phyloP scores from a whole-genome alignment of 768 basidiomycete species.

The Lentinula raphanica region DNA sequence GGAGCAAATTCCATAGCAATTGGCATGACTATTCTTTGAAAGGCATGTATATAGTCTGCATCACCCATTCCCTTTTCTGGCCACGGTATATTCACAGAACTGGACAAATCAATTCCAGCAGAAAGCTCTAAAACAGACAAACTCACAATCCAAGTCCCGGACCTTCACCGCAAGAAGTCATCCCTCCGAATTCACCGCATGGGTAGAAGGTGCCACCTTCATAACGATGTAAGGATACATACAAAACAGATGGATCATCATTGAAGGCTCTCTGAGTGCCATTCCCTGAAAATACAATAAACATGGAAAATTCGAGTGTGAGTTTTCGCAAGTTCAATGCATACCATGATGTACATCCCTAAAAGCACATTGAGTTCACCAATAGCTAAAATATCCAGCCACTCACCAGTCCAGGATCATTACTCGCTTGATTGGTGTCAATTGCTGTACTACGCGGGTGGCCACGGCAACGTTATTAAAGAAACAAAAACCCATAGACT shows the following conservation, averaged over 20 bases:
- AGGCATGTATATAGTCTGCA: constrained; percentile 94
- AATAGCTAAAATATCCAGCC: background rate
- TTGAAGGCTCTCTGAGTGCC: constrained; percentile 96
- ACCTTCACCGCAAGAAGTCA: constrained; percentile 84
- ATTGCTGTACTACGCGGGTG: constrained; percentile 70
- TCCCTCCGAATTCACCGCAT: constrained; percentile 81
- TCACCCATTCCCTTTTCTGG: constrained; percentile 84
- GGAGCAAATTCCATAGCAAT: constrained; percentile 96
- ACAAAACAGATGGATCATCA: constrained; percentile 86
- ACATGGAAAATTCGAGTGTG: too few species aligned
- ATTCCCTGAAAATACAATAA: constrained; percentile 74
- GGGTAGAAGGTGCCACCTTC: constrained; percentile 92
- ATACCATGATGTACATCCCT: constrained; percentile 96
- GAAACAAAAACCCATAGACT: constrained; percentile 99
- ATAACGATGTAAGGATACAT: constrained; percentile 93
- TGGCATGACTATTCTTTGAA: constrained; percentile 94
- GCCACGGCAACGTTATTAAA: constrained; percentile 98
- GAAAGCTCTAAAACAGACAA: constrained; percentile 2
- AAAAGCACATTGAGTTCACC: background rate
- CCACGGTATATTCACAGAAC: constrained; percentile 97
- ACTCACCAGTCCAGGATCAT: constrained; percentile 93
- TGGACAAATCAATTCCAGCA: constrained; percentile 24
- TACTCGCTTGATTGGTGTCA: constrained; percentile 69
- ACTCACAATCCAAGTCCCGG: constrained; percentile 81
- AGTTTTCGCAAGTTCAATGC: too few species aligned